Base-by-base conservation (phyloP, 768 basidiomycete species). In the Boletus vermiculosoides region DNA sequence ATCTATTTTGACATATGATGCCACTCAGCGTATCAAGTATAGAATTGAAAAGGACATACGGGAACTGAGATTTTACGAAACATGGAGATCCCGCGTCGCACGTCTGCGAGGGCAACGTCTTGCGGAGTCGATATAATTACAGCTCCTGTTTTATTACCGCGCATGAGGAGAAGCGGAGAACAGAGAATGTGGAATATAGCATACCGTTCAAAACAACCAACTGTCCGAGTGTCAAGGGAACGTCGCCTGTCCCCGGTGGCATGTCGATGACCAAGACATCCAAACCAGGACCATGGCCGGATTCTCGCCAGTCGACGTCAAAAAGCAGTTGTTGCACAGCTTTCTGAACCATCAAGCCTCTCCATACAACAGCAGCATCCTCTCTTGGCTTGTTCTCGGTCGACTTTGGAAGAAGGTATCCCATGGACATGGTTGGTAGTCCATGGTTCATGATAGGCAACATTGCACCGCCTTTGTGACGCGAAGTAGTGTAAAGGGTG, bases 331-430 rank as follows among this genome's bases (percentile, higher is more conserved):
- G 95, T 69, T 98, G 95, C 0, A 95, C 93, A 25, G 95, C 94
- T 68, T 98, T 98, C 74, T 96, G 94, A 1, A 98, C 96, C 96
- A 98, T 98, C 22, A 97, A 81, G 3, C 96, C 96, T 25, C 96
- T 82, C 96, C 96, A 99, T 31, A 96, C 92, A 33, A 98, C 80
- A 0, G 94, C 87, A 0, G 86, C 84, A 67, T 95, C 92, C 36
- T 79, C 79, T 52, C 80, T 80, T 3, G 81, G 75, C 42, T 76
- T 75, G 30, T 76, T 75, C 8, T 80, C 78, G 33, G 76, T 62
- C 1, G 78, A 66, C 54, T 76, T 74, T 1, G 90, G 88, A 15
- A 98, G 80, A 13, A 99, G 82, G 70, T 94, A 99, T 3, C 94
- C 96, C 85, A 99, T 97, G 1, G 94, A 97, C 96, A 98, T 98